These are phyloP conservation scores for Oxytropis ochrocephala DNA, from an alignment of 306 rosid species.

Conservation along the genomic window DNA sequence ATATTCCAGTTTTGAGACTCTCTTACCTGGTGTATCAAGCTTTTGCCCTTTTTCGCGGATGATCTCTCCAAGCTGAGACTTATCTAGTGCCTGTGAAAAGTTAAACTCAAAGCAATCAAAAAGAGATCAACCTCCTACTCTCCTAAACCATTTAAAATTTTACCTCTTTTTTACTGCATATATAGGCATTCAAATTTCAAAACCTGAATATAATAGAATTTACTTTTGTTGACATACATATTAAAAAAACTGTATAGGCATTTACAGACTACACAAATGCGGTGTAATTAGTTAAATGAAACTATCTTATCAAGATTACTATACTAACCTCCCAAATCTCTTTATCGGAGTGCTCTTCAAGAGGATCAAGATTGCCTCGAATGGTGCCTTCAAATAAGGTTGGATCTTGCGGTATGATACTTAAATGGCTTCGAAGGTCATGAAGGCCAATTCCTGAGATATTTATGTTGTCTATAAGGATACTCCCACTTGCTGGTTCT, in stretches of 20 bases:
- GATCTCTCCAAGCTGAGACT: slow-evolving; percentile 77
- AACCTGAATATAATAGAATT: too few relatives aligned
- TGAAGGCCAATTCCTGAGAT: slow-evolving; percentile 79
- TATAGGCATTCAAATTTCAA: too few relatives aligned
- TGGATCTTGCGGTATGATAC: slow-evolving; percentile 98
- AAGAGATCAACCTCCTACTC: background rate
- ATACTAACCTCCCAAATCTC: slow-evolving; percentile 77
- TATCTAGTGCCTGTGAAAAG: slow-evolving; percentile 68
- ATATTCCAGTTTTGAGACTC: background rate
- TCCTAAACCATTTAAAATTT: background rate
- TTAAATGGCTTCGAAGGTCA: slow-evolving; percentile 80
- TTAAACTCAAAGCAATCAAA: slow-evolving; percentile 4
- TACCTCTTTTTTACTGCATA: too few relatives aligned
- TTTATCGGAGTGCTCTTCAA: slow-evolving; percentile 78
- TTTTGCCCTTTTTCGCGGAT: slow-evolving; percentile 59
- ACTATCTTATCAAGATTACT: background rate
- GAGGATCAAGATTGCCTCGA: slow-evolving; percentile 81
- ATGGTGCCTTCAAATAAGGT: slow-evolving; percentile 94
- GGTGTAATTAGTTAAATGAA: background rate
- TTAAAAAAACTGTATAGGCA: too few relatives aligned
- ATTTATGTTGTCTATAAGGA: slow-evolving; percentile 71
- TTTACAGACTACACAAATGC: background rate
- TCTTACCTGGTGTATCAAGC: slow-evolving; percentile 78
- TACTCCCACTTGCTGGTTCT: slow-evolving; percentile 74
- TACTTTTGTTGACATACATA: too few relatives aligned